Base-by-base conservation (phyloP, 2,329 filamentous ascomycete genomes). In the Alternaria hordeiaustralica region DNA sequence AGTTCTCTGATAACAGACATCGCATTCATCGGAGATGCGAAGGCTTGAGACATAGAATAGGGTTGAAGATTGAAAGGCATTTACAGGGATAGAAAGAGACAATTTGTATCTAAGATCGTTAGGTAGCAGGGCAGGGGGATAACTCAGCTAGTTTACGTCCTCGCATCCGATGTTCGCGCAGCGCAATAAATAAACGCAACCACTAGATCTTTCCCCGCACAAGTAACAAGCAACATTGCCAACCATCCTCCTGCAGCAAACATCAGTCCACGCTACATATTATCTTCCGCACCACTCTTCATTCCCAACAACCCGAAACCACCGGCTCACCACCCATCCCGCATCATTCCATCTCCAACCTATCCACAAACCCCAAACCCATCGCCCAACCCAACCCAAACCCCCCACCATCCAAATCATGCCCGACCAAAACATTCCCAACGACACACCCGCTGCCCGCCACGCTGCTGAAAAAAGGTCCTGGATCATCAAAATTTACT, bases 1-100 rank as follows among this genome's bases (percentile, higher is more conserved):
- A n/a, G n/a, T n/a, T n/a, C n/a, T n/a, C n/a, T n/a, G n/a, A n/a
- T n/a, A n/a, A n/a, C n/a, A n/a, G n/a, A n/a, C n/a, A n/a, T n/a
- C n/a, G n/a, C n/a, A n/a, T n/a, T n/a, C n/a, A n/a, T n/a, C n/a
- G n/a, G n/a, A n/a, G n/a, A n/a, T n/a, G n/a, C n/a, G n/a, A n/a
- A n/a, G n/a, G n/a, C n/a, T n/a, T n/a, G n/a, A n/a, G 28, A 7
- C 28, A 33, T 7, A 4, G 2, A 13, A 1, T 2, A 15, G 30
- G 6, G 4, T 8, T 3, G 0, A 2, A 8, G 7, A 1, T 33
- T 33, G 4, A 6, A 8, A 13, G 30, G 1, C 30, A 15, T 15
- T 15, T 0, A 15, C 5, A 3, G 6, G 2, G 30, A 33, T 33
- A 4, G 13, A 33, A 15, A 33, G 13, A 6, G 1, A 4, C 6